phyloP scores from a whole-genome alignment of 2,329 filamentous ascomycete species.

The Dothistroma septosporum region DNA sequence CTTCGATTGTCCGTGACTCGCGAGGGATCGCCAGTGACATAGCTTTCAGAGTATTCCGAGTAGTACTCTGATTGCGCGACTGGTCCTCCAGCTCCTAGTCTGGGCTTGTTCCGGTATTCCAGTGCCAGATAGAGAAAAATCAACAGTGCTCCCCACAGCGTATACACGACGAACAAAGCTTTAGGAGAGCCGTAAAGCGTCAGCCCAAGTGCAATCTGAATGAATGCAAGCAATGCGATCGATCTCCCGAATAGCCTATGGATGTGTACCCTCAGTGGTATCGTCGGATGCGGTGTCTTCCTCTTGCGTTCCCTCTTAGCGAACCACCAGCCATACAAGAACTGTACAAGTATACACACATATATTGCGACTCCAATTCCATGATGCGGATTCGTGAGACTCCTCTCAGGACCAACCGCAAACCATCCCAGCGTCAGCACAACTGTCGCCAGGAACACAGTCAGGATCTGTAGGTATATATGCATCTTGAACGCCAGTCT shows the following conservation, averaged over 20 bases:
- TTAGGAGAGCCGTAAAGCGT: constrained; percentile 89
- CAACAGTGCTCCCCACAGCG: constrained; percentile 70
- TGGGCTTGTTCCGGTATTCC: constrained; percentile 50
- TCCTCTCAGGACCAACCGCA: constrained; percentile 68
- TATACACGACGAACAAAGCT: constrained; percentile 78
- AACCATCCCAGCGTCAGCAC: constrained; percentile 73
- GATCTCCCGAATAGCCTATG: constrained; percentile 84
- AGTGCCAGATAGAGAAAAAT: constrained; percentile 75
- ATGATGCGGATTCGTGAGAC: constrained; percentile 76
- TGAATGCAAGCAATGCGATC: constrained; percentile 74
- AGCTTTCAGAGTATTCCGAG: constrained; percentile 28
- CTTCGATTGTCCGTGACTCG: constrained; percentile 49
- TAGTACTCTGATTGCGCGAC: constrained; percentile 25
- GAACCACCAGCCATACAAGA: constrained; percentile 65
- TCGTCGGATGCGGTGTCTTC: constrained; percentile 47
- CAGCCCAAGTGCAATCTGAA: constrained; percentile 82
- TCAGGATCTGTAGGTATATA: constrained; percentile 68
- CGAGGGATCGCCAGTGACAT: constrained; percentile 50
- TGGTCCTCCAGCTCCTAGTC: constrained; percentile 37
- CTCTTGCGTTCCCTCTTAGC: constrained; percentile 47
- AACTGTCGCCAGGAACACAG: constrained; percentile 63
- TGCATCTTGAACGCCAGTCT: constrained; percentile 64
- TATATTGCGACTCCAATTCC: constrained; percentile 79
- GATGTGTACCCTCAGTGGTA: constrained; percentile 55
- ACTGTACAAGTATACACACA: constrained; percentile 65